A percentile compares a stretch with the other conserved stretches of the same genome.
These are phyloP conservation scores for Solanum hybrid DNA, from an alignment of 305 asterid genomes.

Conservation along the genomic window DNA sequence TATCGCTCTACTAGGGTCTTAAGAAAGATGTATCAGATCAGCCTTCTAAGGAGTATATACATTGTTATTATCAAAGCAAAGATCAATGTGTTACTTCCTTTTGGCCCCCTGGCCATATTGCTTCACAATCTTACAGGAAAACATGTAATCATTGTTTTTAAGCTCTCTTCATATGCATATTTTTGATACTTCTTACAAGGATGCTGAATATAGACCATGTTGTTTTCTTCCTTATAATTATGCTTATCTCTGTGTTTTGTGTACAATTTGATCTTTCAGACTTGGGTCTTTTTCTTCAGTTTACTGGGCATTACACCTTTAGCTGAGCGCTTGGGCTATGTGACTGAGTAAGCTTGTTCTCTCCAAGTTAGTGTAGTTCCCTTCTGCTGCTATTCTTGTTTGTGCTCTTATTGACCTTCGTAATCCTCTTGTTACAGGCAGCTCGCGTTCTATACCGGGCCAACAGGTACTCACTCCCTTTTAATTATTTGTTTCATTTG, in stretches of 20 bases:
- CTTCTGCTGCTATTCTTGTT: not conserved
- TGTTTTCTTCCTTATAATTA: not conserved
- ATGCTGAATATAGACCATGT: not conserved
- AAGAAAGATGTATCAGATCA: conserved; percentile 38
- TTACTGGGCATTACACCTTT: conserved; percentile 79
- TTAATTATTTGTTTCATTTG: not conserved
- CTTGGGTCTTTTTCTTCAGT: conserved; percentile 89
- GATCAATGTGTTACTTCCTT: conserved; percentile 80
- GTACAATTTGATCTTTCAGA: conserved; percentile 30
- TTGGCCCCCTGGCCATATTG: conserved; percentile 81
- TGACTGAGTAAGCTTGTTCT: conserved; percentile 65
- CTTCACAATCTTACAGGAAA: conserved; percentile 61
- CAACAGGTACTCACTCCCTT: conserved; percentile 54
- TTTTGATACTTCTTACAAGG: conserved; percentile 6
- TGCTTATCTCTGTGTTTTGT: not conserved
- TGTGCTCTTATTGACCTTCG: not conserved
- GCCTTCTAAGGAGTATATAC: conserved; percentile 60
- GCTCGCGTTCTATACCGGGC: conserved; percentile 73
- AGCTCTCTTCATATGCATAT: not conserved
- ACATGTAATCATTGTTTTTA: conserved; percentile 44
- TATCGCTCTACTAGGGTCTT: conserved; percentile 40
- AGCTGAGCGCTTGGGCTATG: conserved; percentile 96
- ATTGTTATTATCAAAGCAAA: conserved; percentile 67
- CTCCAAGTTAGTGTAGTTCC: not conserved
- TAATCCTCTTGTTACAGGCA: conserved; percentile 48